Percentiles rank a stretch among this genome's conserved stretches.
phyloP scores from a whole-genome alignment of 2,329 filamentous ascomycete genomes.

The Monilinia vaccinii-corymbosi region DNA sequence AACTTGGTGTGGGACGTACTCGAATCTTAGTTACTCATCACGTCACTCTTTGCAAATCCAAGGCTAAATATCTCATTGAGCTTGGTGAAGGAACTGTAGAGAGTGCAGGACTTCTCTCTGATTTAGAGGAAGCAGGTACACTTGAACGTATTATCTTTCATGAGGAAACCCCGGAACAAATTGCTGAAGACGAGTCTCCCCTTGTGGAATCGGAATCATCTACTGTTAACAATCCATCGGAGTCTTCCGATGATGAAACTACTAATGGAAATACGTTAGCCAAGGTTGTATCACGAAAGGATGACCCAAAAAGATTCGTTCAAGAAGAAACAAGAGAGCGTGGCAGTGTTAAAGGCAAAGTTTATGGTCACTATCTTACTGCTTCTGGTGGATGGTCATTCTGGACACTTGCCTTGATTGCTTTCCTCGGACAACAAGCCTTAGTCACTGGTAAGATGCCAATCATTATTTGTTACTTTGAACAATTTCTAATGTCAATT shows the following conservation, averaged over 20 bases:
- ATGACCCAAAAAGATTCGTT: conserved; percentile 57
- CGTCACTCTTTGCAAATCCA: conserved; percentile 59
- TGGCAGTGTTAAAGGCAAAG: conserved; percentile 55
- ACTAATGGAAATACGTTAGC: conserved; percentile 37
- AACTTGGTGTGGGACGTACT: conserved; percentile 60
- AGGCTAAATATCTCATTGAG: conserved; percentile 65
- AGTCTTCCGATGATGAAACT: conserved; percentile 38
- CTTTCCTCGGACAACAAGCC: conserved; percentile 47
- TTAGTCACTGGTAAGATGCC: conserved; percentile 42
- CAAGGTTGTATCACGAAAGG: conserved; percentile 41
- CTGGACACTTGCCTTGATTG: conserved; percentile 45
- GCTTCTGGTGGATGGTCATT: conserved; percentile 55
- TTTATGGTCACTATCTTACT: conserved; percentile 61
- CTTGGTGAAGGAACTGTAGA: conserved; percentile 60
- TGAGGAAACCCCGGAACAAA: conserved; percentile 39
- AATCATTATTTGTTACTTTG: not conserved
- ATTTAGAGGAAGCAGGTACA: conserved; percentile 50
- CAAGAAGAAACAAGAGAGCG: conserved; percentile 66
- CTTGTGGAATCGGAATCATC: conserved; percentile 17
- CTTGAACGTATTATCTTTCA: conserved; percentile 49
- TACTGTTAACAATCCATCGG: conserved; percentile 45
- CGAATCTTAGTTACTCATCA: conserved; percentile 76
- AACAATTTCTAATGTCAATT: not conserved
- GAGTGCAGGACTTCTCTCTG: conserved; percentile 54
- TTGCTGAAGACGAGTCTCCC: conserved; percentile 39